Percentiles rank a stretch among this genome's conserved stretches.
Conservation (phyloP, 148 eudicot species). For the Gaultheria prostrata region DNA sequence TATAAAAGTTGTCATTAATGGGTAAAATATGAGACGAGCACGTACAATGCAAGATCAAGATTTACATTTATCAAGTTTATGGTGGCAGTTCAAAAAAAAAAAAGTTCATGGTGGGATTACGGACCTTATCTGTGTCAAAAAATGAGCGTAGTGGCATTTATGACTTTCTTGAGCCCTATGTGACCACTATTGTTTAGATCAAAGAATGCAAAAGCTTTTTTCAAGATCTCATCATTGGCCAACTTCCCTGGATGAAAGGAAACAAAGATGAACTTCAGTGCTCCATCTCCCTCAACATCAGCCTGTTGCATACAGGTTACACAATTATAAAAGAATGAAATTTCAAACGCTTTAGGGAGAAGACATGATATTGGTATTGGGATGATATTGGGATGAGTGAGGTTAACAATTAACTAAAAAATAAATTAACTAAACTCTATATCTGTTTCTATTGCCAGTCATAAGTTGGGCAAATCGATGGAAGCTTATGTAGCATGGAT, state of each 20-base stretch:
- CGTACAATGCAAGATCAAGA: neutral
- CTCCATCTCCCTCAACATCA: constrained; percentile 72
- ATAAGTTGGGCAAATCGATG: neutral
- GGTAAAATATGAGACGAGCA: neutral
- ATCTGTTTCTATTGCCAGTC: neutral
- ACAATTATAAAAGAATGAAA: neutral
- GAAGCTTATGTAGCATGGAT: neutral
- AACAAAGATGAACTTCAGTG: constrained; percentile 61
- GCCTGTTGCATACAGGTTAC: constrained; percentile 41
- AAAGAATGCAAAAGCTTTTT: constrained; percentile 65
- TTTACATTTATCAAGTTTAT: neutral
- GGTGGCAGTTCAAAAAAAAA: neutral
- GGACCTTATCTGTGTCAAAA: constrained; percentile 77
- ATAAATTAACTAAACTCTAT: neutral
- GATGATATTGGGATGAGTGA: neutral
- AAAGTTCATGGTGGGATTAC: neutral
- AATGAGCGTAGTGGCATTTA: constrained; percentile 69
- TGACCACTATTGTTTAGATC: constrained; percentile 65
- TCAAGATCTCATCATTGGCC: constrained; percentile 77
- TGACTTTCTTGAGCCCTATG: constrained; percentile 70
- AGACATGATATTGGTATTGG: neutral
- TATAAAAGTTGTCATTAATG: too few relatives aligned
- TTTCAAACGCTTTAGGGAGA: neutral
- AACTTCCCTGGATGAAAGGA: constrained; percentile 64
- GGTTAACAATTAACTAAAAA: neutral